A percentile compares a stretch with the other conserved stretches of the same genome.
These are phyloP conservation scores for Alternaria sp. DNA, from an alignment of 2,329 filamentous ascomycete genomes.

Conservation along the genomic window DNA sequence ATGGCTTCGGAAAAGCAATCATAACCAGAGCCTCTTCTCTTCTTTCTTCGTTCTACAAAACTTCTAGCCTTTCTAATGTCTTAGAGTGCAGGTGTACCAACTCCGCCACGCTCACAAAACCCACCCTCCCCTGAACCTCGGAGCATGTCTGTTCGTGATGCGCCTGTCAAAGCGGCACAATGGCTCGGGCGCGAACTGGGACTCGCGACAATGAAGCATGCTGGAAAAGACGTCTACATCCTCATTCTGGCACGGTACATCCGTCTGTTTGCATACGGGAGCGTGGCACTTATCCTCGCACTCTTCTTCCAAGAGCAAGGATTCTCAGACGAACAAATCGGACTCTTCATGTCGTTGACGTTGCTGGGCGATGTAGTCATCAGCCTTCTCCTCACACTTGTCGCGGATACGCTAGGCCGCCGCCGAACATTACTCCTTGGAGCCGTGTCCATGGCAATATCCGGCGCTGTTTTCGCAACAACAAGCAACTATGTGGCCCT, in stretches of 20 bases:
- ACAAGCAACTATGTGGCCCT: slow-evolving; percentile 41
- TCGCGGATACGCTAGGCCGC: slow-evolving; percentile 46
- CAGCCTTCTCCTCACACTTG: slow-evolving; percentile 45
- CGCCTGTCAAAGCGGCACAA: slow-evolving; percentile 10
- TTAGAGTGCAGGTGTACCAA: background rate
- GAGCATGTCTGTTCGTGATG: slow-evolving; percentile 21
- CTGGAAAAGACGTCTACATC: slow-evolving; percentile 41
- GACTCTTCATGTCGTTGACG: slow-evolving; percentile 51
- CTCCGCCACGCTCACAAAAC: background rate
- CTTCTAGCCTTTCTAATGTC: background rate
- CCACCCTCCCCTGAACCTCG: background rate
- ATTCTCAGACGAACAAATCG: slow-evolving; percentile 47
- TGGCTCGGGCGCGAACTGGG: slow-evolving; percentile 42
- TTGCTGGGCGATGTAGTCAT: slow-evolving; percentile 48
- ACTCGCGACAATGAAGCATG: slow-evolving; percentile 34
- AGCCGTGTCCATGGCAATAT: slow-evolving; percentile 43
- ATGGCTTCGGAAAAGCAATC: slow-evolving; percentile 13
- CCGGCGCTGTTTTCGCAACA: slow-evolving; percentile 45
- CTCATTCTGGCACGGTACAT: slow-evolving; percentile 47
- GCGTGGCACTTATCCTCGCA: slow-evolving; percentile 46
- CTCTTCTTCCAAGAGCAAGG: slow-evolving; percentile 45
- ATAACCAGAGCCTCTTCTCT: background rate
- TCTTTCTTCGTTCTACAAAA: background rate
- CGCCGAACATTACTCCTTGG: slow-evolving; percentile 44
- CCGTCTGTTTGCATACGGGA: slow-evolving; percentile 48